Percentiles rank a stretch among this genome's conserved stretches.
phyloP scores from a whole-genome alignment of 441 rosid genomes.

The Manihot esculenta region DNA sequence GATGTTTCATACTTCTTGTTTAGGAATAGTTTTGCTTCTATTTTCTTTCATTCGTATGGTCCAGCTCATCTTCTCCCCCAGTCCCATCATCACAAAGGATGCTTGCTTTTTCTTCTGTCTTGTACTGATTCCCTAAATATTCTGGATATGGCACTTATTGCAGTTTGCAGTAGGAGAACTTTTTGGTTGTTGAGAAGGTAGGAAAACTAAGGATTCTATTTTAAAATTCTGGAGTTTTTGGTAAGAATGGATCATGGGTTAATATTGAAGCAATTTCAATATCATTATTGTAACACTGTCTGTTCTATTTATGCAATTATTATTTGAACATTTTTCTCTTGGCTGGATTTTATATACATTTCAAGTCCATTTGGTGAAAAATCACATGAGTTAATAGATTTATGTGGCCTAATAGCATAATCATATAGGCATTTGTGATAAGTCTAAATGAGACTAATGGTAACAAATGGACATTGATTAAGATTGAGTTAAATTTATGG shows the following conservation, averaged over 20 bases:
- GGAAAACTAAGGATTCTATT: neutral
- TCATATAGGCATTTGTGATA: neutral
- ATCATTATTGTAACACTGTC: neutral
- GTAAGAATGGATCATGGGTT: no score
- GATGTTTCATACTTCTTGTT: neutral
- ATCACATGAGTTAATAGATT: neutral
- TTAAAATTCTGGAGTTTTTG: neutral
- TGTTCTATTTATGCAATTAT: neutral
- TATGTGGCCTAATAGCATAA: neutral
- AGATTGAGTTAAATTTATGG: neutral
- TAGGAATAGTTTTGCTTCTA: neutral
- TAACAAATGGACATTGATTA: neutral
- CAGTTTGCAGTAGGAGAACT: neutral
- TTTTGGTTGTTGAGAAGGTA: neutral
- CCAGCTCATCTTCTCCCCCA: neutral
- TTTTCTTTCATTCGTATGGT: neutral
- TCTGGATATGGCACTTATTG: neutral
- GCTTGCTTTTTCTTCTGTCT: neutral
- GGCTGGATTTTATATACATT: neutral
- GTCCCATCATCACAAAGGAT: neutral
- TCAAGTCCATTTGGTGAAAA: conserved; percentile 3
- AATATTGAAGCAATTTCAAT: neutral
- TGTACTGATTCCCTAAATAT: neutral
- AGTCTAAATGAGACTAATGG: neutral
- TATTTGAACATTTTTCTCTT: neutral